A percentile compares a stretch with the other conserved stretches of the same genome.
Conservation (phyloP, 2,329 filamentous ascomycete genomes). For the Colletotrichum truncatum region DNA sequence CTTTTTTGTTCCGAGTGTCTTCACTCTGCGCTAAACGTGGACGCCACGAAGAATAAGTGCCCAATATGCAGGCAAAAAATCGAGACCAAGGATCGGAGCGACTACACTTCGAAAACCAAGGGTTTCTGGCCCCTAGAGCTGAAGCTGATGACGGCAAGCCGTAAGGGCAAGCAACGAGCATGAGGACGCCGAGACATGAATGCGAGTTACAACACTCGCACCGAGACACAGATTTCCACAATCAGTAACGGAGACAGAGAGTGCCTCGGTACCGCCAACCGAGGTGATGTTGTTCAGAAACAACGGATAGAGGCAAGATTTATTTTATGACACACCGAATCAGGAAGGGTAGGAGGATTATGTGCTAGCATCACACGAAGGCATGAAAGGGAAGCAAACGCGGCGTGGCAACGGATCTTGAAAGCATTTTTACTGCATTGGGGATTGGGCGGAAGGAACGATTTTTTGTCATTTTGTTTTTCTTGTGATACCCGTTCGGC, state of each 20-base stretch:
- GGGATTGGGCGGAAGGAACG: neutral
- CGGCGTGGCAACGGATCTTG: neutral
- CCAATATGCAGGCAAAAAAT: conserved; percentile 72
- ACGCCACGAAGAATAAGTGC: conserved; percentile 64
- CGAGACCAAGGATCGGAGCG: conserved; percentile 53
- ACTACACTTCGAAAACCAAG: conserved; percentile 56
- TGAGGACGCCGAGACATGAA: neutral
- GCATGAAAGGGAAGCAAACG: neutral
- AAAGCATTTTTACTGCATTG: conserved; percentile 26
- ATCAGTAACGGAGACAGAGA: too few species aligned
- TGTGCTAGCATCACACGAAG: neutral
- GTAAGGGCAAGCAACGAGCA: conserved; percentile 55
- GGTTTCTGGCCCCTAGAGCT: conserved; percentile 68
- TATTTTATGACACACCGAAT: neutral
- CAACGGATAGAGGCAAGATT: too few species aligned
- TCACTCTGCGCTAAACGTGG: conserved; percentile 67
- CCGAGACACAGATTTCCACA: neutral
- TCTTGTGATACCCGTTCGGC: conserved; percentile 29
- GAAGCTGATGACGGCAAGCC: conserved; percentile 67
- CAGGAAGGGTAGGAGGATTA: neutral
- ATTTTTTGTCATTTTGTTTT: conserved; percentile 2
- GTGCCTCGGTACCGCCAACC: neutral
- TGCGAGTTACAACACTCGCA: neutral
- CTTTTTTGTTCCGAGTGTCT: conserved; percentile 72
- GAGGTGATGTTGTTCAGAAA: too few species aligned